Evolutionary conservation across 2,329 filamentous ascomycete genomes (phyloP).

Genomic region (Colletotrichum paranaense): DNA sequence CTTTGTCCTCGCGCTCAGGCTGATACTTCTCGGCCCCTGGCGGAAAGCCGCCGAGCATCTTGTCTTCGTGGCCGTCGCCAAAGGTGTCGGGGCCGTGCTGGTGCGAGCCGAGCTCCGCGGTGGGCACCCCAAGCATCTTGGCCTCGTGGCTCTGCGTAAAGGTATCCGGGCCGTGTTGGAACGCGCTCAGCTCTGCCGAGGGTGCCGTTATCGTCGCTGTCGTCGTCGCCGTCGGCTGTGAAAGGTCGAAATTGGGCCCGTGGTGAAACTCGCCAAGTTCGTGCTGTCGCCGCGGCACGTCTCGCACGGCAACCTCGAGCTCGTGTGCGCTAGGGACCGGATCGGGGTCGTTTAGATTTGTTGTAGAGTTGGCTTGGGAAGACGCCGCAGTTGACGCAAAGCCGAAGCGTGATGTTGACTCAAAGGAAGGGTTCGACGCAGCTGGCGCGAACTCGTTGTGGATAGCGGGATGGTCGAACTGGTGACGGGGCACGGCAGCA

Average conservation of each 20-base stretch:
- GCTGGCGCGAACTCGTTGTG: slow-evolving; percentile 25
- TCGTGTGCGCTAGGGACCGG: slow-evolving; percentile 28
- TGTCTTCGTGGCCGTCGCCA: slow-evolving; percentile 29
- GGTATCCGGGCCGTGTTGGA: slow-evolving; percentile 30
- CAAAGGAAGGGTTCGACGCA: slow-evolving; percentile 1
- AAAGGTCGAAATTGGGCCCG: slow-evolving; percentile 12
- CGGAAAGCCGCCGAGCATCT: slow-evolving; percentile 24
- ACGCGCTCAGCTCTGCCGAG: slow-evolving; percentile 26
- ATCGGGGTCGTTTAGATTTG: slow-evolving; percentile 24
- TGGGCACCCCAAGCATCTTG: slow-evolving; percentile 26
- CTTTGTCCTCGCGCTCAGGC: slow-evolving; percentile 30
- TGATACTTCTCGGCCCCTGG: slow-evolving; percentile 17
- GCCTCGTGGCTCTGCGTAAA: slow-evolving; percentile 22
- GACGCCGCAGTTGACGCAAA: background rate
- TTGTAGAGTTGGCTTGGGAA: slow-evolving; percentile 24
- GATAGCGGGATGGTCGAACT: slow-evolving; percentile 26
- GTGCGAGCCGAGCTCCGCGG: slow-evolving; percentile 27
- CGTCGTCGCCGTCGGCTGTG: background rate
- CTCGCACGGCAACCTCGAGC: slow-evolving; percentile 27
- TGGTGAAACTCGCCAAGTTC: slow-evolving; percentile 31
- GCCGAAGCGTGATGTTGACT: background rate
- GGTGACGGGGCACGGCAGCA: slow-evolving; percentile 14
- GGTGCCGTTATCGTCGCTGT: background rate
- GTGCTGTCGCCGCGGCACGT: slow-evolving; percentile 28
- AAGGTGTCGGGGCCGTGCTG: slow-evolving; percentile 32